These are phyloP conservation scores for Saprolegnia diclina DNA, from an alignment of 352 stramenopile species.

Conservation along the genomic window DNA sequence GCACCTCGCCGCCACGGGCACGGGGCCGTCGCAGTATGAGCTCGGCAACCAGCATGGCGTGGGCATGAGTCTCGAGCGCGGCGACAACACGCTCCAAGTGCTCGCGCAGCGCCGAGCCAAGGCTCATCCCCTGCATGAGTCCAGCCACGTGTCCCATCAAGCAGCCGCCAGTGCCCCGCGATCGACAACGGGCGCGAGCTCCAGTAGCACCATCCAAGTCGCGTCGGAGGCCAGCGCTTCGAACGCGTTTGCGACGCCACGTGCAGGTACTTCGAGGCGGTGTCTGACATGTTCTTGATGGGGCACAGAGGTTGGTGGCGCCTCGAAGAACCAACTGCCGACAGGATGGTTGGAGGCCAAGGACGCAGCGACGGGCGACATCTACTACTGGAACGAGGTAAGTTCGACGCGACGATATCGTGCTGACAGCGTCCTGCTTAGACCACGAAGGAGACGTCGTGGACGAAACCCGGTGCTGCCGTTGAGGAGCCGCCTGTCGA, in stretches of 20 bases:
- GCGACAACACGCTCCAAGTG: conserved; percentile 75
- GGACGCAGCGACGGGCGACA: conserved; percentile 46
- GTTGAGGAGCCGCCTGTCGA: conserved; percentile 1
- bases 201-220: conserved; percentile 4
- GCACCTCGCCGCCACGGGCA: conserved; percentile 54
- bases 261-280: background rate
- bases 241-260: no score
- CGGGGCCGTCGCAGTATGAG: conserved; percentile 60
- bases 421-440: conserved; percentile 27
- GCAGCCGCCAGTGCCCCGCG: conserved; percentile 20
- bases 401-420: background rate
- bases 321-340: conserved; percentile 26
- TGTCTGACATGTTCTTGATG: background rate
- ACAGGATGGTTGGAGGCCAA: conserved; percentile 49
- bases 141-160: conserved; percentile 36
- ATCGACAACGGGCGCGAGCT: conserved; percentile 11
- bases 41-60: conserved; percentile 44
- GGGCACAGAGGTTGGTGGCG: conserved; percentile 17
- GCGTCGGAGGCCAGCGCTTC: background rate
- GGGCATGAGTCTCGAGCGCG: conserved; percentile 38
- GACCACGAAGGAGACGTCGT: conserved; percentile 69
- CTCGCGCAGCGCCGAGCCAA: conserved; percentile 42
- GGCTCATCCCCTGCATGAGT: conserved; percentile 1
- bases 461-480: conserved; percentile 42
- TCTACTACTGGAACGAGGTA: conserved; percentile 82